Percentiles rank a stretch among this genome's conserved stretches.
Conservation (phyloP, 164 flowering plant species). For the Piper longum region DNA sequence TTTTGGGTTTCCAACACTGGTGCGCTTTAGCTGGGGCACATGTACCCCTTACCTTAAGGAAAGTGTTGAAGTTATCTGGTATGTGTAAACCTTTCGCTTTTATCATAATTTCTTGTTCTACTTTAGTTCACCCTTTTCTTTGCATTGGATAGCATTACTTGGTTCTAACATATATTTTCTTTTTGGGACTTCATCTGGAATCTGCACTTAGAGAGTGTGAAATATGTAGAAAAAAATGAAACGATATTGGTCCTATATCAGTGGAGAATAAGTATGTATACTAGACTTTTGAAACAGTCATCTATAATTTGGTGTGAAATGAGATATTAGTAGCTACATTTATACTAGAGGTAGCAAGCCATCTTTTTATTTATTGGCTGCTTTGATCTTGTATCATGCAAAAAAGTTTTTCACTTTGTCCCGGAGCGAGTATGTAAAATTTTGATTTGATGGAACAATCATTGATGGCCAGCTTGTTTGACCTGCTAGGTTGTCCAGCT, state of each 20-base stretch:
- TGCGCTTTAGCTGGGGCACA: constrained; percentile 95
- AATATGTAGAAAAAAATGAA: too few species aligned
- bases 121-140: neutral
- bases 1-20: constrained; percentile 83
- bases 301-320: too few species aligned
- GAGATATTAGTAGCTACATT: too few species aligned
- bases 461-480: neutral
- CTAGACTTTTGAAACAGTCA: too few species aligned
- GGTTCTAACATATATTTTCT: neutral
- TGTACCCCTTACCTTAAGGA: constrained; percentile 59
- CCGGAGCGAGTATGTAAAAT: neutral
- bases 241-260: too few species aligned
- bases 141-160: neutral
- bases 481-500: neutral
- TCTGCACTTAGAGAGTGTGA: too few species aligned
- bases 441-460: too few species aligned
- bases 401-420: neutral
- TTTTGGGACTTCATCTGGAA: neutral
- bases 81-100: constrained; percentile 6
- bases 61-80: constrained; percentile 62
- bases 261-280: too few species aligned
- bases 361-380: too few species aligned
- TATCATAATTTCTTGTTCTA: neutral
- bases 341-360: too few species aligned
- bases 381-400: too few species aligned